Percentiles rank a stretch among this genome's conserved stretches.
Conservation (phyloP, 176 grass and related monocot genomes). For the Lolium multiflorum region DNA sequence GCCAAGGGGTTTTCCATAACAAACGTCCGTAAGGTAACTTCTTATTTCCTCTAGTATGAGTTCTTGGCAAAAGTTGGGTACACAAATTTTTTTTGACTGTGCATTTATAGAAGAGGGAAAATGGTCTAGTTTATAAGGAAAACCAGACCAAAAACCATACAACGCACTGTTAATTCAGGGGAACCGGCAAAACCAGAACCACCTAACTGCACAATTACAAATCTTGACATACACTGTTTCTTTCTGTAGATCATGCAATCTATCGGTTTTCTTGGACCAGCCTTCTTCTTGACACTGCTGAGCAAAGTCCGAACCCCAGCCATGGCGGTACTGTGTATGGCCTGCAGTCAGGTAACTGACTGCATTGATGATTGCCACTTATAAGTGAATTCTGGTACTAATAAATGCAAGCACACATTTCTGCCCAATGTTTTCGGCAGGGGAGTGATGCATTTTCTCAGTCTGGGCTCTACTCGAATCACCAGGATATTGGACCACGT, state of each 20-base stretch:
- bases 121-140: too few relatives aligned
- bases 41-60: not conserved
- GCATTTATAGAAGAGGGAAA: too few relatives aligned
- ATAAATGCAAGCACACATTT: not conserved
- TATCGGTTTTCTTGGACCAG: conserved; percentile 94
- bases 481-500: conserved; percentile 92
- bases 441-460: conserved; percentile 93
- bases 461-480: conserved; percentile 94
- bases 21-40: conserved; percentile 86
- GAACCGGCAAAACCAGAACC: too few relatives aligned
- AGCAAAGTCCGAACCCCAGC: conserved; percentile 76
- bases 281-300: conserved; percentile 85
- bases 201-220: not conserved
- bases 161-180: too few relatives aligned
- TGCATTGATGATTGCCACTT: not conserved
- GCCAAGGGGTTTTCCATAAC: conserved; percentile 81
- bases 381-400: not conserved
- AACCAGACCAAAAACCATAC: too few relatives aligned
- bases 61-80: not conserved
- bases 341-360: conserved; percentile 86
- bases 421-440: conserved; percentile 46
- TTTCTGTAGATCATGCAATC: conserved; percentile 91
- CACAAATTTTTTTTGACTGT: not conserved
- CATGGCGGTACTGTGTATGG: conserved; percentile 90
- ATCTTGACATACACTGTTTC: conserved; percentile 18